A percentile compares a stretch with the other conserved stretches of the same genome.
These are phyloP conservation scores for Dinochytrium kinnereticum DNA, from an alignment of 371 early-diverging fungal species.

Conservation along the genomic window DNA sequence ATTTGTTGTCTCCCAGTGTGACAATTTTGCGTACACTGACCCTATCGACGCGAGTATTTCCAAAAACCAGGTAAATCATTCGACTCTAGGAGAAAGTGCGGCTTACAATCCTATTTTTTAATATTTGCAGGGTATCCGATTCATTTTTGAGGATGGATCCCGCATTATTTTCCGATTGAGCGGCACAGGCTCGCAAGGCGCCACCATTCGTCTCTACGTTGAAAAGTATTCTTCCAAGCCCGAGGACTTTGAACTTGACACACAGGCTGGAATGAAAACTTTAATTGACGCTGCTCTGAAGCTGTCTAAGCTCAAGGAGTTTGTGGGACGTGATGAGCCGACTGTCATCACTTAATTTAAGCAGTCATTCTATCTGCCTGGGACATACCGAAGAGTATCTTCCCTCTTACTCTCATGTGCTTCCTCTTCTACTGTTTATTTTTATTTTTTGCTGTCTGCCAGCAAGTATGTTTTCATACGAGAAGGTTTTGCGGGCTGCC, in stretches of 20 bases:
- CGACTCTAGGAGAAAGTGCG: too few species aligned
- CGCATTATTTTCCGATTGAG: constrained; percentile 91
- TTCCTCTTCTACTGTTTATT: too few species aligned
- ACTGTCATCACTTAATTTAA: constrained; percentile 71
- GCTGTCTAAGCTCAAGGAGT: constrained; percentile 76
- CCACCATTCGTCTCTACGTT: constrained; percentile 94
- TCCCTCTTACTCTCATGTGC: too few species aligned
- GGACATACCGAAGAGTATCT: too few species aligned
- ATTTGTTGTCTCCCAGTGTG: constrained; percentile 73
- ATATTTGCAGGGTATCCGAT: constrained; percentile 72
- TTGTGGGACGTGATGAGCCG: constrained; percentile 88
- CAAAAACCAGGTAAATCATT: constrained; percentile 69
- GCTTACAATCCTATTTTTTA: constrained; percentile 9
- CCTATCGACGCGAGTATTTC: constrained; percentile 90
- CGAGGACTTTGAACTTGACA: constrained; percentile 65
- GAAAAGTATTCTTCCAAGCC: constrained; percentile 85
- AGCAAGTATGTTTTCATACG: too few species aligned
- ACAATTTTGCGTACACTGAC: constrained; percentile 93
- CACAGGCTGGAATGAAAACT: constrained; percentile 85
- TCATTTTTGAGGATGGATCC: constrained; percentile 88
- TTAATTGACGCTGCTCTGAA: constrained; percentile 85
- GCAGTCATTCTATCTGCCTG: too few species aligned
- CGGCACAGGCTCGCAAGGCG: constrained; percentile 96
- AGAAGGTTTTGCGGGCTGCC: too few species aligned
- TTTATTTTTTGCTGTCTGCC: too few species aligned